phyloP scores from a whole-genome alignment of 2,329 filamentous ascomycete genomes.

The Colletotrichum shisoi region DNA sequence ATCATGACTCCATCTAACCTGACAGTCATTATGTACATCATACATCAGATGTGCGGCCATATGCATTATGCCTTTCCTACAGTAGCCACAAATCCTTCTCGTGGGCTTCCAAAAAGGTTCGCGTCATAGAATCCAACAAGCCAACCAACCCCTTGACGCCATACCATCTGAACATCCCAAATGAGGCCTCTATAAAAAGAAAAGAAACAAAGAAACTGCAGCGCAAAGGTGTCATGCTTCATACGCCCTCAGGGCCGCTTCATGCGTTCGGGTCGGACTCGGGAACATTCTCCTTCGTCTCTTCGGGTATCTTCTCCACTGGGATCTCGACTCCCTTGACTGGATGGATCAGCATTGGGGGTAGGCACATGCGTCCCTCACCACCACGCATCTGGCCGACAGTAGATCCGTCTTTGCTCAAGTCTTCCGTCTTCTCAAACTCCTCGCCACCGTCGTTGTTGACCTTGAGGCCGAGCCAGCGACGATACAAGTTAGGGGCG shows the following conservation, averaged over 20 bases:
- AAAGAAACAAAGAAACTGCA: slow-evolving; percentile 16
- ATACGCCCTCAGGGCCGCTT: slow-evolving; percentile 25
- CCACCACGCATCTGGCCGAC: slow-evolving; percentile 67
- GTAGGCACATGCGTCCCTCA: slow-evolving; percentile 88
- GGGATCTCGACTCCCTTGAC: slow-evolving; percentile 78
- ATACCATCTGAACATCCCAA: slow-evolving; percentile 31
- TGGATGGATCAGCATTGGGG: slow-evolving; percentile 88
- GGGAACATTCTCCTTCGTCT: slow-evolving; percentile 54
- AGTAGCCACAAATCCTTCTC: slow-evolving; percentile 25
- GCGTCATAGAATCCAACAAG: slow-evolving; percentile 33
- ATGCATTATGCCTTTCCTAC: slow-evolving; percentile 37
- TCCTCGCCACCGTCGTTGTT: slow-evolving; percentile 81
- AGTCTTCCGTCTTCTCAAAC: slow-evolving; percentile 69
- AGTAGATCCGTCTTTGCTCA: slow-evolving; percentile 58
- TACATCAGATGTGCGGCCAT: slow-evolving; percentile 35
- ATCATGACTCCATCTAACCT: slow-evolving; percentile 37
- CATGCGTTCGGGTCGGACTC: slow-evolving; percentile 61
- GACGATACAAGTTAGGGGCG: slow-evolving; percentile 78
- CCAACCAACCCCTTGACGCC: slow-evolving; percentile 35
- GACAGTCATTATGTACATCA: slow-evolving; percentile 39
- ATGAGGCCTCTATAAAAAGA: slow-evolving; percentile 23
- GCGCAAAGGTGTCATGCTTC: slow-evolving; percentile 30
- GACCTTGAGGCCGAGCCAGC: slow-evolving; percentile 85
- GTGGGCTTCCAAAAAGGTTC: slow-evolving; percentile 3
- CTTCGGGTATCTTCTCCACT: slow-evolving; percentile 64